Evolutionary conservation across 1,139 yeast genomes (phyloP).

Genomic region (Ogataea hybrid): DNA sequence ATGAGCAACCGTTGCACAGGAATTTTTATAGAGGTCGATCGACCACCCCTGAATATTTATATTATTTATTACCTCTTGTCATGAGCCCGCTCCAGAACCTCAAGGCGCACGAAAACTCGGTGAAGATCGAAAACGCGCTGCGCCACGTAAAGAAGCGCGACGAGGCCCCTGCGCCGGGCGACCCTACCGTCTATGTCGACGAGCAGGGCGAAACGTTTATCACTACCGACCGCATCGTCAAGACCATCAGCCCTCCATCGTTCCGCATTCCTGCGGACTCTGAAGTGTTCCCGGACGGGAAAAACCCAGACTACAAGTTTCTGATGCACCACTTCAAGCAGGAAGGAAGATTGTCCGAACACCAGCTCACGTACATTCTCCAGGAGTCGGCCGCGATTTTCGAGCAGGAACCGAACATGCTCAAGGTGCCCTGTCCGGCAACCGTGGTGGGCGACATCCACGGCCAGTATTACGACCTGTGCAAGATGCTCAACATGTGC

Average conservation of each 20-base stretch:
- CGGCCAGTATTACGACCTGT: slow-evolving; percentile 89
- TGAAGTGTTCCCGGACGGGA: slow-evolving; percentile 60
- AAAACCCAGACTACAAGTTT: slow-evolving; percentile 71
- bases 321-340: slow-evolving; percentile 69
- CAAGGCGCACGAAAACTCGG: slow-evolving; percentile 43
- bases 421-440: slow-evolving; percentile 85
- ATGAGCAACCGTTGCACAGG: background rate
- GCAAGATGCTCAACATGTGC: slow-evolving; percentile 91
- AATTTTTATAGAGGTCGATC: background rate
- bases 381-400: slow-evolving; percentile 63
- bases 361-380: slow-evolving; percentile 70
- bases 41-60: background rate
- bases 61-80: background rate
- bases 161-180: slow-evolving; percentile 31
- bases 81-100: slow-evolving; percentile 15
- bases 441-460: slow-evolving; percentile 97
- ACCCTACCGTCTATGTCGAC: slow-evolving; percentile 54
- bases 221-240: slow-evolving; percentile 69
- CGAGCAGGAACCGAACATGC: slow-evolving; percentile 70
- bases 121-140: slow-evolving; percentile 73
- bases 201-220: slow-evolving; percentile 68
- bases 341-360: slow-evolving; percentile 77
- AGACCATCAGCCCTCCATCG: slow-evolving; percentile 67
- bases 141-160: slow-evolving; percentile 61
- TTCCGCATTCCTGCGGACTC: slow-evolving; percentile 61